Conservation (phyloP, 1,284 basidiomycete species). For the Pseudozyma sp. region DNA sequence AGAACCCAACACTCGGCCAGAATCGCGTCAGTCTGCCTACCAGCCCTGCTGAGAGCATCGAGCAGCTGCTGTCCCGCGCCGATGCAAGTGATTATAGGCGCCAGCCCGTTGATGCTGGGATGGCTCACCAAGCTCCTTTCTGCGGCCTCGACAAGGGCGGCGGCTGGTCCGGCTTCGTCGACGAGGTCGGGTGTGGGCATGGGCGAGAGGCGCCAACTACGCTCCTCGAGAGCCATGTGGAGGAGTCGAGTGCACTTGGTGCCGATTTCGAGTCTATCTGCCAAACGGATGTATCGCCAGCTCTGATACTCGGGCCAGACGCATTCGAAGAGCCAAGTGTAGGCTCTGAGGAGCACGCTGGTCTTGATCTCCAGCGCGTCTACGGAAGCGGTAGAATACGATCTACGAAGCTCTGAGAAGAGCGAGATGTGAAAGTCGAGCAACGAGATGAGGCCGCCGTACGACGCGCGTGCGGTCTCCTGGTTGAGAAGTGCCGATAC, state of each 20-base stretch:
- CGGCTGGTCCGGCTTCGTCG: constrained; percentile 23
- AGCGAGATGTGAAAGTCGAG: constrained; percentile 81
- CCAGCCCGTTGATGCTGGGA: constrained; percentile 79
- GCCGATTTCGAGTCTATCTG: constrained; percentile 84
- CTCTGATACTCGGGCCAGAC: constrained; percentile 85
- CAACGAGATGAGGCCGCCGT: constrained; percentile 81
- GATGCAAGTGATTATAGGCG: constrained; percentile 79
- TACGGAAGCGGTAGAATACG: constrained; percentile 72
- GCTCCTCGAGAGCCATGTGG: constrained; percentile 75
- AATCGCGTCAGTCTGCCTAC: constrained; percentile 78
- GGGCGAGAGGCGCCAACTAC: constrained; percentile 26
- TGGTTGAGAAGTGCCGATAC: constrained; percentile 76
- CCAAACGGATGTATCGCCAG: constrained; percentile 83
- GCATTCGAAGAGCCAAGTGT: constrained; percentile 81
- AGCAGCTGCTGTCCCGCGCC: constrained; percentile 76
- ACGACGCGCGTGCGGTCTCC: constrained; percentile 80
- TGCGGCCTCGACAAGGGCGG: constrained; percentile 71
- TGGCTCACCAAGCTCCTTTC: constrained; percentile 77
- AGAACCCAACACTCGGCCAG: constrained; percentile 78
- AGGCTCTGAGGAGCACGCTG: constrained; percentile 81
- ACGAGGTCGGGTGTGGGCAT: constrained; percentile 62
- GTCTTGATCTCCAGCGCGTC: constrained; percentile 79
- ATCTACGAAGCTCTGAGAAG: constrained; percentile 78
- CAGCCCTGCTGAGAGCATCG: constrained; percentile 74
- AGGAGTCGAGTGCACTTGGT: constrained; percentile 77